phyloP scores from a whole-genome alignment of 2,329 filamentous ascomycete species.

The Cercospora citrullina region DNA sequence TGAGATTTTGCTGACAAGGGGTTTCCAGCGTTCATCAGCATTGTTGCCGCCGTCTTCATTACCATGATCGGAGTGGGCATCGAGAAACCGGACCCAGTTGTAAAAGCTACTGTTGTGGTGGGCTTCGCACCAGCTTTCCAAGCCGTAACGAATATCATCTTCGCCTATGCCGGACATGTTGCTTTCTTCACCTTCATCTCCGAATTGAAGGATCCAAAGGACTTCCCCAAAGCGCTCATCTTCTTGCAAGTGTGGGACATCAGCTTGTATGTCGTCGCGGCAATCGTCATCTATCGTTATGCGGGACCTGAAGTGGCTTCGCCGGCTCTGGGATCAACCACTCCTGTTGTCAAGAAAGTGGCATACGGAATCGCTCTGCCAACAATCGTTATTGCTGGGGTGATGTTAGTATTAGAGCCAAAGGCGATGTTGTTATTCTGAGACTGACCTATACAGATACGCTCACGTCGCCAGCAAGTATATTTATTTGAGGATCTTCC shows the following conservation, averaged over 20 bases:
- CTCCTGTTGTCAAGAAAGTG: slow-evolving; percentile 57
- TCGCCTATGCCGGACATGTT: slow-evolving; percentile 58
- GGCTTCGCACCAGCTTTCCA: slow-evolving; percentile 58
- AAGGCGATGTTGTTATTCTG: no score
- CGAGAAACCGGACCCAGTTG: slow-evolving; percentile 43
- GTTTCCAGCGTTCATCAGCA: slow-evolving; percentile 45
- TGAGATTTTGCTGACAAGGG: background rate
- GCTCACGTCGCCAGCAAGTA: slow-evolving; percentile 67
- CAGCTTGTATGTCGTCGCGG: slow-evolving; percentile 62
- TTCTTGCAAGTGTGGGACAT: slow-evolving; percentile 62
- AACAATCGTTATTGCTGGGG: slow-evolving; percentile 69
- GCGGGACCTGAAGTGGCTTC: slow-evolving; percentile 61
- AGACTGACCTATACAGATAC: slow-evolving; percentile 41
- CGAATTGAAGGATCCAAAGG: slow-evolving; percentile 62
- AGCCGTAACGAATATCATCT: slow-evolving; percentile 67
- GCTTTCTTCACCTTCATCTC: slow-evolving; percentile 67
- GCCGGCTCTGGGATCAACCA: slow-evolving; percentile 65
- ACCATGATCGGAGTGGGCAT: slow-evolving; percentile 67
- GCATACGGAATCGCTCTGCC: slow-evolving; percentile 69
- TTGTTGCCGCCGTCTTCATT: slow-evolving; percentile 63
- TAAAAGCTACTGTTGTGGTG: slow-evolving; percentile 39
- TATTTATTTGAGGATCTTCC: slow-evolving; percentile 64
- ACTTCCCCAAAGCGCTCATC: slow-evolving; percentile 63
- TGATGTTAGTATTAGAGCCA: slow-evolving; percentile 47
- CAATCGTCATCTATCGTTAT: slow-evolving; percentile 67